phyloP scores from a whole-genome alignment of 2,329 filamentous ascomycete species.

The Sodiomyces alkalinus region DNA sequence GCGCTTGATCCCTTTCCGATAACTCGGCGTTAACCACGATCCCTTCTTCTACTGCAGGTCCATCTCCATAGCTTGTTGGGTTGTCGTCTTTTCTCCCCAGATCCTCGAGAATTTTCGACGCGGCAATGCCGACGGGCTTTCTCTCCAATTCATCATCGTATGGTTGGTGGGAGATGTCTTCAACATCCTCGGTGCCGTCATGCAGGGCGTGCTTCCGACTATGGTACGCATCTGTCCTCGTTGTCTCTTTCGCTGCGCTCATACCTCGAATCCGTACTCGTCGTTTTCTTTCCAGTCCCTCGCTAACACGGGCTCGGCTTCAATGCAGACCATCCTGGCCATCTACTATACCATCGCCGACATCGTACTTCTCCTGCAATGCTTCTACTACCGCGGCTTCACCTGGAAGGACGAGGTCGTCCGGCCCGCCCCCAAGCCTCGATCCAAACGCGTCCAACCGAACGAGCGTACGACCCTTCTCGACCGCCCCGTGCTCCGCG shows the following conservation, averaged over 20 bases:
- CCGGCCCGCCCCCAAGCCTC: slow-evolving; percentile 23
- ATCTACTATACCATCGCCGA: slow-evolving; percentile 90
- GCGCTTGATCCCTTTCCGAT: no score
- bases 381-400: slow-evolving; percentile 91
- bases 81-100: slow-evolving; percentile 93
- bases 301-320: slow-evolving; percentile 4
- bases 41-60: slow-evolving; percentile 40
- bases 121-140: slow-evolving; percentile 72
- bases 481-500: slow-evolving; percentile 22
- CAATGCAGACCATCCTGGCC: slow-evolving; percentile 60
- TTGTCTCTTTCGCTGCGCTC: no score
- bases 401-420: slow-evolving; percentile 42
- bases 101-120: slow-evolving; percentile 91
- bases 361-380: slow-evolving; percentile 73
- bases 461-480: slow-evolving; percentile 40
- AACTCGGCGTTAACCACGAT: no score
- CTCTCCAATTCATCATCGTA: slow-evolving; percentile 78
- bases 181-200: slow-evolving; percentile 83
- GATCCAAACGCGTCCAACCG: slow-evolving; percentile 19
- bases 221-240: slow-evolving; percentile 44
- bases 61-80: slow-evolving; percentile 94
- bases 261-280: neutral
- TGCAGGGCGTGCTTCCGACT: slow-evolving; percentile 84
- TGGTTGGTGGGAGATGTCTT: slow-evolving; percentile 94
- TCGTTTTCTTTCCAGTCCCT: slow-evolving; percentile 3